Evolutionary conservation across 208 protist species (phyloP).

Genomic region (Balamuthia mandrillaris): DNA sequence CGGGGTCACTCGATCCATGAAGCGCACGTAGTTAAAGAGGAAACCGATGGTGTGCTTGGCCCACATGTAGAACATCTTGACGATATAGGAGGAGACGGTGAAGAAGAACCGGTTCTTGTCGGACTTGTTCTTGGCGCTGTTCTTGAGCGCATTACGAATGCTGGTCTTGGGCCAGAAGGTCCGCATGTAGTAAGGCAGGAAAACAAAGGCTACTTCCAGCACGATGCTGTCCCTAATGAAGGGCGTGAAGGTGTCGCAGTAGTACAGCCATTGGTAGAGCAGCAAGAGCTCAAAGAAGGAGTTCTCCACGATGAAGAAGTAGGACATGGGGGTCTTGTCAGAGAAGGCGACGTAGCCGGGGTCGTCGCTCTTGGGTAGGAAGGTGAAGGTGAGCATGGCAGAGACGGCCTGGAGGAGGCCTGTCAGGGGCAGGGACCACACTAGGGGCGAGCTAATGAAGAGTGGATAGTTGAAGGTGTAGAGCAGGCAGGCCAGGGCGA

Average conservation of each 20-base stretch:
- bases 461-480: background rate
- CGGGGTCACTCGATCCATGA: background rate
- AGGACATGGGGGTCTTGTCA: background rate
- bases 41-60: background rate
- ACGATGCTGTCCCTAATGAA: background rate
- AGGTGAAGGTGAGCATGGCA: background rate
- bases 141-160: background rate
- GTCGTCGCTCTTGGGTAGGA: background rate
- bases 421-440: slow-evolving; percentile 1
- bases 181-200: background rate
- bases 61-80: background rate
- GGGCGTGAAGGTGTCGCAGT: background rate
- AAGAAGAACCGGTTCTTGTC: background rate
- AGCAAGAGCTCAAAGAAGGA: background rate
- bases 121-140: background rate
- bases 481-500: background rate
- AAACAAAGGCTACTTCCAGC: background rate
- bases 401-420: background rate
- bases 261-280: slow-evolving; percentile 5
- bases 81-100: background rate
- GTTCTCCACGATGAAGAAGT: slow-evolving; percentile 3
- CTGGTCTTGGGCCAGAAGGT: background rate
- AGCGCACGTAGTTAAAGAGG: background rate
- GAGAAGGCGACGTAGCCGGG: background rate
- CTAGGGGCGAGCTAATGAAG: background rate